Evolutionary conservation across 73 alveolate genomes (phyloP).

Genomic region (Paramecium octaurelia): DNA sequence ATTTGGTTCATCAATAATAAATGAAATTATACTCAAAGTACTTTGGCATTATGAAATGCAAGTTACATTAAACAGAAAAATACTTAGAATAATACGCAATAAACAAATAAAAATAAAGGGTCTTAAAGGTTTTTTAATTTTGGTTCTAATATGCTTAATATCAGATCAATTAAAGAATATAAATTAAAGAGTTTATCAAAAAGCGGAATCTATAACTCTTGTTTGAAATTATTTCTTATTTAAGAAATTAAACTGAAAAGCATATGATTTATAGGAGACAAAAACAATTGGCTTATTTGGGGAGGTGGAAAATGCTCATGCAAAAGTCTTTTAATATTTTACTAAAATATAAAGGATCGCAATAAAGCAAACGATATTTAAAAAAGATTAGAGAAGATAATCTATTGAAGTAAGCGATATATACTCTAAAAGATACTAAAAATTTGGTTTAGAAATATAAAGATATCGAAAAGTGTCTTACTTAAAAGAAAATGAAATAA

Average conservation of each 20-base stretch:
- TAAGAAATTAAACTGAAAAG: background rate
- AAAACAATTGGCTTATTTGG: background rate
- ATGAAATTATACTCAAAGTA: background rate
- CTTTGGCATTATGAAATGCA: background rate
- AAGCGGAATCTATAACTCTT: background rate
- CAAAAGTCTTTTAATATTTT: background rate
- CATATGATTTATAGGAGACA: background rate
- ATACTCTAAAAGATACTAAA: background rate
- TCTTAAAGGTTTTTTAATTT: background rate
- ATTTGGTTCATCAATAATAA: background rate
- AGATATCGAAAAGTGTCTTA: background rate
- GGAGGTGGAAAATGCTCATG: background rate
- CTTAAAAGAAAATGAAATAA: background rate
- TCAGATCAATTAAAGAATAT: background rate
- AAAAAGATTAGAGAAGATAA: background rate
- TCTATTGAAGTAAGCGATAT: background rate
- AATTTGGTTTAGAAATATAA: background rate
- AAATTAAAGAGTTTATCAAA: background rate
- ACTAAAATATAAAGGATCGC: background rate
- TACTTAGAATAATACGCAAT: background rate
- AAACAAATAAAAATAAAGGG: background rate
- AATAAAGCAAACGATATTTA: background rate
- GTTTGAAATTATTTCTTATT: background rate
- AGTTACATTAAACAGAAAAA: background rate
- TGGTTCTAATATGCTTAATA: background rate